Evolutionary conservation across 129 eudicot species (phyloP).

Genomic region (Flaveria trinervia): DNA sequence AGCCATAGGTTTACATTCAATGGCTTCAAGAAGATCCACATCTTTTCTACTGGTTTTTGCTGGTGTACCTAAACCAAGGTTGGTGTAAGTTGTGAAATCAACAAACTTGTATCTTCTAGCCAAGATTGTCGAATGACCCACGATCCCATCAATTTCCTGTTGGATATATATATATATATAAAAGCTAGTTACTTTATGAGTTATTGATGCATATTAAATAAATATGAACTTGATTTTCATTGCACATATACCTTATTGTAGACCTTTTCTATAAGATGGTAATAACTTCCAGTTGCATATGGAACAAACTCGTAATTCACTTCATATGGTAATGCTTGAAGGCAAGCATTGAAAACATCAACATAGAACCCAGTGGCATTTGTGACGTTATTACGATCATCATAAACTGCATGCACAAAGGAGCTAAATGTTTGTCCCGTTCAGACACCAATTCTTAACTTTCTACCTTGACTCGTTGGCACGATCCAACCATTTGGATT

Average conservation of each 20-base stretch:
- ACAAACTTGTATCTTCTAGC: conserved; percentile 41
- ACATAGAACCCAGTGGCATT: conserved; percentile 39
- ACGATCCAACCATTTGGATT: not conserved
- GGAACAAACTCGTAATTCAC: conserved; percentile 39
- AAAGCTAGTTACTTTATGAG: not conserved
- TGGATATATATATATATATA: not conserved
- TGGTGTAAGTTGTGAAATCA: conserved; percentile 46
- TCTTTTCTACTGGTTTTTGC: conserved; percentile 15
- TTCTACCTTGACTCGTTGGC: not conserved
- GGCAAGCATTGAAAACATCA: conserved; percentile 44
- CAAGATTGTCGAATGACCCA: conserved; percentile 44
- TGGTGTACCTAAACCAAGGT: conserved; percentile 35
- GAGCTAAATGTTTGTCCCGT: conserved; percentile 12
- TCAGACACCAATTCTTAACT: conserved; percentile 4
- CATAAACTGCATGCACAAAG: conserved; percentile 26
- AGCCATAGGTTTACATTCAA: conserved; percentile 35
- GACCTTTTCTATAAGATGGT: conserved; percentile 41
- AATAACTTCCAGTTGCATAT: conserved; percentile 24
- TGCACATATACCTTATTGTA: conserved; percentile 31
- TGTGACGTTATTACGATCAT: conserved; percentile 19
- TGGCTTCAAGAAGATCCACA: conserved; percentile 50
- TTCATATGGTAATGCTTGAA: conserved; percentile 31
- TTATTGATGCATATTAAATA: not conserved
- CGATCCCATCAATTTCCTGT: conserved; percentile 41
- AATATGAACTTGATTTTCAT: not conserved